These are phyloP conservation scores for Penicillium sumatraense DNA, from an alignment of 2,329 filamentous ascomycete genomes.

Conservation along the genomic window DNA sequence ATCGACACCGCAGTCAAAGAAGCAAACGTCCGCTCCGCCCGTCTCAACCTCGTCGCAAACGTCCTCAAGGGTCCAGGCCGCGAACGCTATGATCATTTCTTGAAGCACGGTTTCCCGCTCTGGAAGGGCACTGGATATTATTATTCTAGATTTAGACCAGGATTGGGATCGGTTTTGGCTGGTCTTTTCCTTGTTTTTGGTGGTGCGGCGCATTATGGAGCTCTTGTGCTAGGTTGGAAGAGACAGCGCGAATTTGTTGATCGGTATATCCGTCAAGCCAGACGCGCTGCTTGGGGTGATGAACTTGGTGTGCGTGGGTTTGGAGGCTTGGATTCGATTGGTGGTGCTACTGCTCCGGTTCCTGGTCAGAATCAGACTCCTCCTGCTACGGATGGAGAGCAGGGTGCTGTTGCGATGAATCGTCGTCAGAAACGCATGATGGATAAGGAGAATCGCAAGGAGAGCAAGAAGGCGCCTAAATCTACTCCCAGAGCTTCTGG, in stretches of 20 bases:
- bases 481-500: constrained; percentile 44
- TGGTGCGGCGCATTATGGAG: constrained; percentile 84
- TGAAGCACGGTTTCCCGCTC: constrained; percentile 87
- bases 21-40: constrained; percentile 80
- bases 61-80: constrained; percentile 81
- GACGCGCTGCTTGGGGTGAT: constrained; percentile 88
- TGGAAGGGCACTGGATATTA: constrained; percentile 99
- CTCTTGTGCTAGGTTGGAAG: constrained; percentile 84
- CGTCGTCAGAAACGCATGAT: constrained; percentile 85
- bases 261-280: constrained; percentile 86
- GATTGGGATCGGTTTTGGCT: constrained; percentile 79
- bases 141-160: constrained; percentile 91
- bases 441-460: constrained; percentile 76
- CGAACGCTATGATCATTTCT: constrained; percentile 92
- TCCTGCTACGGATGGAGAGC: constrained; percentile 34
- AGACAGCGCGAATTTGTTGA: constrained; percentile 89
- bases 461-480: constrained; percentile 56
- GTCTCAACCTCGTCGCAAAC: constrained; percentile 81
- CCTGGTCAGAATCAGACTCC: background rate
- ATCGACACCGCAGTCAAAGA: constrained; percentile 78
- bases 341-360: background rate
- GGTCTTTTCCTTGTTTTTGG: constrained; percentile 83
- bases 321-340: constrained; percentile 63
- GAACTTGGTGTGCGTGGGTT: constrained; percentile 69
- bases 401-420: constrained; percentile 69